phyloP scores from a whole-genome alignment of 805 yeast species.

The Clavispora asparagi region DNA sequence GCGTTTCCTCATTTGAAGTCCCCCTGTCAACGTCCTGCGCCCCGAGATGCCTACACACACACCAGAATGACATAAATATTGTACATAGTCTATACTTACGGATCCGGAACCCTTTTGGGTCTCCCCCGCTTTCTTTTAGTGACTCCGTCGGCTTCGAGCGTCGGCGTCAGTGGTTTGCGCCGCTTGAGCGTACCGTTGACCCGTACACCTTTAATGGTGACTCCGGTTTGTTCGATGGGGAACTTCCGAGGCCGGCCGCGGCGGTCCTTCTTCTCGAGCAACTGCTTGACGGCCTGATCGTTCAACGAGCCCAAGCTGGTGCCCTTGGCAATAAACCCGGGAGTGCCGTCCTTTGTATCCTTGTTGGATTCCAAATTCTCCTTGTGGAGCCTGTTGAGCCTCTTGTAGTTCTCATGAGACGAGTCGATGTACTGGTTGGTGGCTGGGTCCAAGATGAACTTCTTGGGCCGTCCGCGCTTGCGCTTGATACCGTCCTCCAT shows the following conservation, averaged over 20 bases:
- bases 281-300: slow-evolving; percentile 17
- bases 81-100: background rate
- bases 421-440: slow-evolving; percentile 37
- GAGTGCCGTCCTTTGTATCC: background rate
- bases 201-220: slow-evolving; percentile 39
- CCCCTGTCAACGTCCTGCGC: too few relatives aligned
- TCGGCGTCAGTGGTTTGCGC: slow-evolving; percentile 1
- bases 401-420: slow-evolving; percentile 37
- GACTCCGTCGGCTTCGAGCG: background rate
- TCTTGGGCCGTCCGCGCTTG: slow-evolving; percentile 39
- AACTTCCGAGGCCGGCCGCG: slow-evolving; percentile 49
- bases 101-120: slow-evolving; percentile 5
- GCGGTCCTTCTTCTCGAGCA: slow-evolving; percentile 37
- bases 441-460: slow-evolving; percentile 37
- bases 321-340: slow-evolving; percentile 4
- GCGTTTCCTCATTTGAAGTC: too few relatives aligned
- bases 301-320: slow-evolving; percentile 7
- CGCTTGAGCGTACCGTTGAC: slow-evolving; percentile 29
- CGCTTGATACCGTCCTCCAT: slow-evolving; percentile 20
- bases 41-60: background rate
- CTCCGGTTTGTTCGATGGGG: slow-evolving; percentile 42
- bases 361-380: slow-evolving; percentile 7
- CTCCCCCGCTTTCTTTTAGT: slow-evolving; percentile 10
- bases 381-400: slow-evolving; percentile 27
- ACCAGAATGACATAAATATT: background rate